A percentile compares a stretch with the other conserved stretches of the same genome.
Conservation (phyloP, 495 filamentous ascomycete genomes). For the Aspergillus ellipticus region DNA sequence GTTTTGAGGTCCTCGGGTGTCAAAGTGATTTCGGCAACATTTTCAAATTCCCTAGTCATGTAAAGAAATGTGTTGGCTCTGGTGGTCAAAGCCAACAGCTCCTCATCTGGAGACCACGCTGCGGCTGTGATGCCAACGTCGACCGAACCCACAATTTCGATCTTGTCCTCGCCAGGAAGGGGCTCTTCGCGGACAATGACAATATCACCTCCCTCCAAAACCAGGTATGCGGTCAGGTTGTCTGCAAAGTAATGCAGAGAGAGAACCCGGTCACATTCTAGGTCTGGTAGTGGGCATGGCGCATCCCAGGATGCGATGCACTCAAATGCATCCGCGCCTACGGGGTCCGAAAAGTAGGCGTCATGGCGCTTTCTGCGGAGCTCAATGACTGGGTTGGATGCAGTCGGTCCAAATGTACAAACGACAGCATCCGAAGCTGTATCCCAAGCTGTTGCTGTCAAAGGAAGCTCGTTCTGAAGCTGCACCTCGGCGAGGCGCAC, state of each 20-base stretch:
- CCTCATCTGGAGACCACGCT: conserved; percentile 93
- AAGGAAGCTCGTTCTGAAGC: conserved; percentile 49
- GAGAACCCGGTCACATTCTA: conserved; percentile 66
- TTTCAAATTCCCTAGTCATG: conserved; percentile 90
- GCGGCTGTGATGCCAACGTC: conserved; percentile 87
- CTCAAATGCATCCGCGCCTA: conserved; percentile 38
- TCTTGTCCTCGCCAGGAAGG: conserved; percentile 63
- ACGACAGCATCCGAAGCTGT: conserved; percentile 64
- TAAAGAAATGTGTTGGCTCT: conserved; percentile 75
- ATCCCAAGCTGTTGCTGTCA: conserved; percentile 78
- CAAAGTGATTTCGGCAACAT: conserved; percentile 67
- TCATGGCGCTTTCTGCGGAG: conserved; percentile 48
- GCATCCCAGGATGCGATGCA: conserved; percentile 85
- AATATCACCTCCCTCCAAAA: conserved; percentile 90
- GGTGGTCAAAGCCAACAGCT: conserved; percentile 79
- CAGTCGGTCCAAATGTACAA: conserved; percentile 70
- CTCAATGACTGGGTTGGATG: conserved; percentile 59
- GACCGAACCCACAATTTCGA: conserved; percentile 92
- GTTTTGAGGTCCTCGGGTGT: conserved; percentile 72
- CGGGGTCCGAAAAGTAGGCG: conserved; percentile 31
- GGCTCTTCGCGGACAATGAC: conserved; percentile 76
- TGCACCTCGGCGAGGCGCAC: conserved; percentile 59
- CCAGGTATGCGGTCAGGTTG: conserved; percentile 67
- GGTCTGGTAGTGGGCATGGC: conserved; percentile 63
- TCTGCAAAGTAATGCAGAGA: conserved; percentile 83